These are phyloP conservation scores for Phytophthora fragariaefolia DNA, from an alignment of 352 stramenopile genomes.

Conservation along the genomic window DNA sequence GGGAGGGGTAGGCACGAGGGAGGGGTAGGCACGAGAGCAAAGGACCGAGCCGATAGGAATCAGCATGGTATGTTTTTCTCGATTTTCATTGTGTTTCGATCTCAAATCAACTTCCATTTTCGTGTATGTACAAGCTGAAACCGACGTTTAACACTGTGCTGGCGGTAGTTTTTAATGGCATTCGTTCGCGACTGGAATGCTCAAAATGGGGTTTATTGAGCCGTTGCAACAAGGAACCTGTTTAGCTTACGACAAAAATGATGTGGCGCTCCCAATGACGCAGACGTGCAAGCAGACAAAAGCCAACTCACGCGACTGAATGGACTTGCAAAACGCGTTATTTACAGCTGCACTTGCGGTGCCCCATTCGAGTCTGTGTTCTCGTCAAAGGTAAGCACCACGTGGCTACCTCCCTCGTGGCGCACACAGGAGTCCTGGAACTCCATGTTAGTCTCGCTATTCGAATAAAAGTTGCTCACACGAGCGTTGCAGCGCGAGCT, in stretches of 20 bases:
- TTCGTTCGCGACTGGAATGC: not conserved
- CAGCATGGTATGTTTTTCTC: constrained; percentile 26
- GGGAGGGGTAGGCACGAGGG: constrained; percentile 13
- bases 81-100: constrained; percentile 23
- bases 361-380: constrained; percentile 15
- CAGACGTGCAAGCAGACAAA: constrained; percentile 1
- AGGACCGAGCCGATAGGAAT: constrained; percentile 19
- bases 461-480: constrained; percentile 32
- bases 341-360: constrained; percentile 44
- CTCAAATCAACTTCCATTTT: constrained; percentile 25
- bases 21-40: not conserved
- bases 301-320: not conserved
- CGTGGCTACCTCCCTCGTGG: constrained; percentile 26
- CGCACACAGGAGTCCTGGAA: constrained; percentile 30
- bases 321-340: constrained; percentile 20
- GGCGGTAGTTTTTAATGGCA: no score
- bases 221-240: not conserved
- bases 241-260: constrained; percentile 15
- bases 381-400: constrained; percentile 39
- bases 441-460: constrained; percentile 38
- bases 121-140: constrained; percentile 13
- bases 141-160: not conserved
- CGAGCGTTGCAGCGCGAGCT: constrained; percentile 27
- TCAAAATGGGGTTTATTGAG: constrained; percentile 9
- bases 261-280: not conserved